Evolutionary conservation across 2,329 filamentous ascomycete genomes (phyloP).

Genomic region (Helicocarpus griseus): DNA sequence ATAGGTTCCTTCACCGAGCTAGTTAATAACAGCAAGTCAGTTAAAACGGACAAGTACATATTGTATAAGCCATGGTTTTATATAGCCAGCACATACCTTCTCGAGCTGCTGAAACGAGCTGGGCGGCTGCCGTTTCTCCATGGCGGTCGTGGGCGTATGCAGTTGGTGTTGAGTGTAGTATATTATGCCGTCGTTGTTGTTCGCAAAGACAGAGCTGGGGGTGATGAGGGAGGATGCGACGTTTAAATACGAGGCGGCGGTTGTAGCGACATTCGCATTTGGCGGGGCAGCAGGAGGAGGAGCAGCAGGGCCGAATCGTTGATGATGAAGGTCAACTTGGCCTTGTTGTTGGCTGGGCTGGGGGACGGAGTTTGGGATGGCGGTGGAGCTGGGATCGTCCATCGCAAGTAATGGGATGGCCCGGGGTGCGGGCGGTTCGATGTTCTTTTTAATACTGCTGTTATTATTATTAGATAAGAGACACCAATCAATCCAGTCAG

Average conservation of each 20-base stretch:
- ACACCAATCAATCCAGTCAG: too few species aligned
- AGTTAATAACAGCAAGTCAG: slow-evolving; percentile 21
- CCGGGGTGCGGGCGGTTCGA: too few species aligned
- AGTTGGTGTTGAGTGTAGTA: slow-evolving; percentile 8
- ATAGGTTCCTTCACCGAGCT: slow-evolving; percentile 95
- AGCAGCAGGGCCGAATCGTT: neutral
- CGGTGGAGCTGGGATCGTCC: neutral
- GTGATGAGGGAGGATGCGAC: slow-evolving; percentile 27
- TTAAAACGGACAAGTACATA: slow-evolving; percentile 3
- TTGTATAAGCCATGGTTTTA: slow-evolving; percentile 2
- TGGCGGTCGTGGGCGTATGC: slow-evolving; percentile 28
- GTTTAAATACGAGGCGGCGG: slow-evolving; percentile 17
- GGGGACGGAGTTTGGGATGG: neutral
- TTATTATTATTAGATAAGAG: neutral
- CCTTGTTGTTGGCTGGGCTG: neutral
- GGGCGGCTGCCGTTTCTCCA: slow-evolving; percentile 88
- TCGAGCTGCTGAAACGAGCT: slow-evolving; percentile 99
- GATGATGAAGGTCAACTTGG: neutral
- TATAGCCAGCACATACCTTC: slow-evolving; percentile 42
- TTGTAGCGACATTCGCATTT: slow-evolving; percentile 2
- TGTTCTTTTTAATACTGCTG: too few species aligned
- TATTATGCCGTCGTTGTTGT: too few species aligned
- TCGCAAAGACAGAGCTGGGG: slow-evolving; percentile 29
- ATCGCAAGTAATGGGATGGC: neutral
- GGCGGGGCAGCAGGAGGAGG: neutral